Conservation (phyloP, 805 yeast genomes). For the Isabelozyma rhagii region DNA sequence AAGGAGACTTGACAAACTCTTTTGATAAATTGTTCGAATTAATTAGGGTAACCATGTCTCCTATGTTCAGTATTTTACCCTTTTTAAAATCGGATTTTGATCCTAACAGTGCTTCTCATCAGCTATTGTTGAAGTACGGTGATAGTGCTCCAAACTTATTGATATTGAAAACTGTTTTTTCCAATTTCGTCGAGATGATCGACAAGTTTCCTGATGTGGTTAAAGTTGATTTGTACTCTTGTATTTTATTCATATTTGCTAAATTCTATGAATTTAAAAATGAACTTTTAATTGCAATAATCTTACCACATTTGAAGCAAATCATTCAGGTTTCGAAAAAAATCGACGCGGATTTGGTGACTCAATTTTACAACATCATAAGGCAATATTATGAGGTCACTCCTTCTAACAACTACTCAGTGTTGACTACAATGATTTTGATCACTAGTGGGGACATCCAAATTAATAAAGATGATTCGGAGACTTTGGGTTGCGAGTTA, state of each 20-base stretch:
- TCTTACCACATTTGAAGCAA: slow-evolving; percentile 43
- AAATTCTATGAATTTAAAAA: slow-evolving; percentile 47
- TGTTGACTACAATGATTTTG: slow-evolving; percentile 32
- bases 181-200: slow-evolving; percentile 59
- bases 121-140: slow-evolving; percentile 22
- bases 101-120: slow-evolving; percentile 18
- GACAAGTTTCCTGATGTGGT: slow-evolving; percentile 65
- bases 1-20: slow-evolving; percentile 42
- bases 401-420: slow-evolving; percentile 17
- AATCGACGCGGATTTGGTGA: slow-evolving; percentile 15
- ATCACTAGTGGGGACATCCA: slow-evolving; percentile 32
- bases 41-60: slow-evolving; percentile 63
- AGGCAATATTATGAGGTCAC: slow-evolving; percentile 14
- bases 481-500: slow-evolving; percentile 18
- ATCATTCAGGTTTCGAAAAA: slow-evolving; percentile 22
- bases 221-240: slow-evolving; percentile 66
- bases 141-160: slow-evolving; percentile 36
- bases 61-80: slow-evolving; percentile 59
- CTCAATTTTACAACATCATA: slow-evolving; percentile 24
- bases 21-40: slow-evolving; percentile 83
- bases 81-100: slow-evolving; percentile 49
- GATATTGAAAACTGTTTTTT: slow-evolving; percentile 48
- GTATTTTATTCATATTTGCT: slow-evolving; percentile 62
- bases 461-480: slow-evolving; percentile 21
- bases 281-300: slow-evolving; percentile 42